Percentiles rank a stretch among this genome's conserved stretches.
These are phyloP conservation scores for Coprinopsis marcescibilis DNA, from an alignment of 768 basidiomycete genomes.

Conservation along the genomic window DNA sequence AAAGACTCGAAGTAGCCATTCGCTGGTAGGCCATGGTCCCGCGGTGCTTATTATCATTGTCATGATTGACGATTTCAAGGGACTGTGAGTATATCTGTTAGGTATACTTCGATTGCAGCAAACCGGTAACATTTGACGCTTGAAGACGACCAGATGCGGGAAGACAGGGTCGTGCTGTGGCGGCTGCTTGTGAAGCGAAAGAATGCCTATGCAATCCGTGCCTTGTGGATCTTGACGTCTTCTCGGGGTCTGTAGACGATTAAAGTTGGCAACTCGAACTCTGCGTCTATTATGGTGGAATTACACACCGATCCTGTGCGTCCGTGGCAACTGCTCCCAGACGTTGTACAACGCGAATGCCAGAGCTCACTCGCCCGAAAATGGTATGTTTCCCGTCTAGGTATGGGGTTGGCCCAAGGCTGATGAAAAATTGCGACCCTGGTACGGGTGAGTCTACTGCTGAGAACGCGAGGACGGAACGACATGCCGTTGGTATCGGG, in stretches of 20 bases:
- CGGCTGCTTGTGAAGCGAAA: background rate
- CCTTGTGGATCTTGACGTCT: conserved; percentile 89
- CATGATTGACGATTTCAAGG: too few species aligned
- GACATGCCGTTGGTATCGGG: conserved; percentile 78
- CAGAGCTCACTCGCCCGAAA: conserved; percentile 84
- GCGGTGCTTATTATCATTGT: too few species aligned
- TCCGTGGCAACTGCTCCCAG: conserved; percentile 89
- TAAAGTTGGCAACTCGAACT: conserved; percentile 1
- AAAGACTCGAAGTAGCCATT: too few species aligned
- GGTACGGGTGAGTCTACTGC: background rate
- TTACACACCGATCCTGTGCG: conserved; percentile 72
- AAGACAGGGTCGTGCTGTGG: too few species aligned
- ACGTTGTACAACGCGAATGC: conserved; percentile 90
- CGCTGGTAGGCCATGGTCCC: too few species aligned
- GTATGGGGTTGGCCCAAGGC: conserved; percentile 76
- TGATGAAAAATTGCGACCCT: conserved; percentile 96
- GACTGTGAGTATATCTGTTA: too few species aligned
- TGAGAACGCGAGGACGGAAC: conserved; percentile 24
- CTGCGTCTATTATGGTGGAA: conserved; percentile 7
- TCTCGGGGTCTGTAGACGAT: conserved; percentile 47
- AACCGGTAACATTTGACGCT: too few species aligned
- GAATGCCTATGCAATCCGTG: conserved; percentile 26
- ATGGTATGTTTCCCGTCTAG: conserved; percentile 84
- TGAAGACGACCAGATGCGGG: too few species aligned
- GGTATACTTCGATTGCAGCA: too few species aligned